These are phyloP conservation scores for Garcileccinum viscosum DNA, from an alignment of 1,284 basidiomycete species.

Conservation along the genomic window DNA sequence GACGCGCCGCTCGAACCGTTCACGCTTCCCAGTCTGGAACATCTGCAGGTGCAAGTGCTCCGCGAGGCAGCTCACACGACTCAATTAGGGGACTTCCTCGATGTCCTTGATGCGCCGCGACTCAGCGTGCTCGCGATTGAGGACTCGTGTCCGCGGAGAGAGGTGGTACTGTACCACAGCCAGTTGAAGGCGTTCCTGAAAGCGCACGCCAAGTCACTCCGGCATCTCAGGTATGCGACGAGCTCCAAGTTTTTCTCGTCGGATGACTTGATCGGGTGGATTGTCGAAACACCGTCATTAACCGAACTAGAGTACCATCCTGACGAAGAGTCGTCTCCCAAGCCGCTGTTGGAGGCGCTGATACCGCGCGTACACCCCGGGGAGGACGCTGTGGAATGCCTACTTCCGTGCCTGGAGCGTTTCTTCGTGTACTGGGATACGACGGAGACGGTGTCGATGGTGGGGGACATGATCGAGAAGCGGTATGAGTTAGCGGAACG, in stretches of 20 bases:
- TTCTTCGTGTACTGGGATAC: constrained; percentile 34
- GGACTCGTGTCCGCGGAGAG: constrained; percentile 26
- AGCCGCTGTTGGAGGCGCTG: constrained; percentile 23
- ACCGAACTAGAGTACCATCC: constrained; percentile 33
- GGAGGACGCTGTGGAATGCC: constrained; percentile 19
- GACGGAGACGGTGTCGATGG: constrained; percentile 31
- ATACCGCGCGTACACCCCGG: constrained; percentile 19
- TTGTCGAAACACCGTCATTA: constrained; percentile 27
- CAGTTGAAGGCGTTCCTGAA: constrained; percentile 28
- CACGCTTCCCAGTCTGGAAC: constrained; percentile 28
- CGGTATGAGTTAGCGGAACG: constrained; percentile 24
- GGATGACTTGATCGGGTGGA: constrained; percentile 26
- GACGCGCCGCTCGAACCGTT: constrained; percentile 21
- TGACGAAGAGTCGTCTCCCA: constrained; percentile 33
- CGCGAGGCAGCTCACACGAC: constrained; percentile 26
- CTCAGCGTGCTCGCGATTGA: constrained; percentile 27
- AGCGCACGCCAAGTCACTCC: constrained; percentile 20
- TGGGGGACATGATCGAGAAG: constrained; percentile 34
- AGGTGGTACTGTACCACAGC: constrained; percentile 24
- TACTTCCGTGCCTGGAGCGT: constrained; percentile 30
- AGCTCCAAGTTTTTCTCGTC: constrained; percentile 28
- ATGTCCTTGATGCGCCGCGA: constrained; percentile 21
- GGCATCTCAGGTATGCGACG: constrained; percentile 23
- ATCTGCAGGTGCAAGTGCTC: constrained; percentile 24
- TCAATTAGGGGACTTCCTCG: constrained; percentile 27